Conservation (phyloP, 495 filamentous ascomycete genomes). For the Talaromyces ruber region DNA sequence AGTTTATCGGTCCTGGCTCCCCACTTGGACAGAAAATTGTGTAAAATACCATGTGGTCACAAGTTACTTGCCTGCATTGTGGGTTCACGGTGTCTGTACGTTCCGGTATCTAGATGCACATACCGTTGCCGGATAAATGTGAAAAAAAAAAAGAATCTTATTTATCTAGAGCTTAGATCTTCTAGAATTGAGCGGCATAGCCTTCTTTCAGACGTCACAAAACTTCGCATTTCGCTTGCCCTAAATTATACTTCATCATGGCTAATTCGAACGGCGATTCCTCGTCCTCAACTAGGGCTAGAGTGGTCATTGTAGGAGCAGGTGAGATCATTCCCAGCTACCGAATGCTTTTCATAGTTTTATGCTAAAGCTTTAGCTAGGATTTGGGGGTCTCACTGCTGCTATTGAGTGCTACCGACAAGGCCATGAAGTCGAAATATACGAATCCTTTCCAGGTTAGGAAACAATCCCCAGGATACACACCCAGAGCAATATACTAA, state of each 20-base stretch:
- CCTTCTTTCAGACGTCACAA: background rate
- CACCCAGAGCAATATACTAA: background rate
- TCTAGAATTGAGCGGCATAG: background rate
- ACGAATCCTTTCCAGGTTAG: conserved; percentile 42
- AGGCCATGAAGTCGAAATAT: conserved; percentile 53
- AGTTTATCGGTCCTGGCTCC: background rate
- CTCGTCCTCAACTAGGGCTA: conserved; percentile 32
- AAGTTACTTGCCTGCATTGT: background rate
- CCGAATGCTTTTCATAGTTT: background rate
- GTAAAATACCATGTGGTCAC: background rate
- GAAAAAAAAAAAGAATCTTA: background rate
- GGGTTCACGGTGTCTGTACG: background rate
- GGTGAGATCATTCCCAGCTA: background rate
- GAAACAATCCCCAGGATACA: too few relatives aligned
- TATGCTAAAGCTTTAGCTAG: conserved; percentile 13
- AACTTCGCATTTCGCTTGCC: background rate
- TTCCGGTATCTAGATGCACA: background rate
- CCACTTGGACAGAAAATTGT: background rate
- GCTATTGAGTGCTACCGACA: conserved; percentile 58
- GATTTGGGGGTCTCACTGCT: conserved; percentile 54
- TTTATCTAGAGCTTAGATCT: background rate
- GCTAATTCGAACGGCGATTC: background rate
- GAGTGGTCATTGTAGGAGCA: conserved; percentile 50
- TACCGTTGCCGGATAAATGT: background rate
- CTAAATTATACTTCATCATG: background rate